Percentiles rank a stretch among this genome's conserved stretches.
Conservation (phyloP, 108 stramenopile genomes). For the Skeletonema potamos region DNA sequence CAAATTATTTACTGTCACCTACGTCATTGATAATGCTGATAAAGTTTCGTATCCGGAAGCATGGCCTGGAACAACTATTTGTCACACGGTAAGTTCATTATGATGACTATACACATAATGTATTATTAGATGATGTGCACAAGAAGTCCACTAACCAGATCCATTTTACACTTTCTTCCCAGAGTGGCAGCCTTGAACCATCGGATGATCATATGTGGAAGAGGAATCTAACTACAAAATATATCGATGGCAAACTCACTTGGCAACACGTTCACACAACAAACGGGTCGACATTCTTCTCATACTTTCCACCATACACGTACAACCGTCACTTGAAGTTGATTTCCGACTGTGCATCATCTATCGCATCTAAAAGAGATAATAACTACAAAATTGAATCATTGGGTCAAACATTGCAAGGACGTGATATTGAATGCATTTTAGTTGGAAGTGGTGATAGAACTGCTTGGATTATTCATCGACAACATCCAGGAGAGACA, state of each 20-base stretch:
- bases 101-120: too few relatives aligned
- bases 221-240: slow-evolving; percentile 57
- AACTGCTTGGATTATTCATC: slow-evolving; percentile 79
- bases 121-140: not conserved
- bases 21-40: slow-evolving; percentile 70
- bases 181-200: slow-evolving; percentile 20
- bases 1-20: slow-evolving; percentile 47
- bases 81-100: slow-evolving; percentile 32
- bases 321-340: slow-evolving; percentile 74
- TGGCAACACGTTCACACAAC: slow-evolving; percentile 64
- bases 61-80: slow-evolving; percentile 73
- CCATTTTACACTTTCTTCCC: not conserved
- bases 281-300: slow-evolving; percentile 62
- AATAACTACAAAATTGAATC: slow-evolving; percentile 49
- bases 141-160: not conserved
- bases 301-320: slow-evolving; percentile 77
- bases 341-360: slow-evolving; percentile 48
- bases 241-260: slow-evolving; percentile 59
- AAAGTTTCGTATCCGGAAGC: slow-evolving; percentile 63
- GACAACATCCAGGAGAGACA: slow-evolving; percentile 87
- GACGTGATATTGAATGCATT: slow-evolving; percentile 80
- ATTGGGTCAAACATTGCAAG: slow-evolving; percentile 71
- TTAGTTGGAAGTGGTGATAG: slow-evolving; percentile 59
- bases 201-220: slow-evolving; percentile 62
- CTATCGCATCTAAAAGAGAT: not conserved